Evolutionary conservation across 2,329 filamentous ascomycete genomes (phyloP).

Genomic region (Chaetomiaceae sp.): DNA sequence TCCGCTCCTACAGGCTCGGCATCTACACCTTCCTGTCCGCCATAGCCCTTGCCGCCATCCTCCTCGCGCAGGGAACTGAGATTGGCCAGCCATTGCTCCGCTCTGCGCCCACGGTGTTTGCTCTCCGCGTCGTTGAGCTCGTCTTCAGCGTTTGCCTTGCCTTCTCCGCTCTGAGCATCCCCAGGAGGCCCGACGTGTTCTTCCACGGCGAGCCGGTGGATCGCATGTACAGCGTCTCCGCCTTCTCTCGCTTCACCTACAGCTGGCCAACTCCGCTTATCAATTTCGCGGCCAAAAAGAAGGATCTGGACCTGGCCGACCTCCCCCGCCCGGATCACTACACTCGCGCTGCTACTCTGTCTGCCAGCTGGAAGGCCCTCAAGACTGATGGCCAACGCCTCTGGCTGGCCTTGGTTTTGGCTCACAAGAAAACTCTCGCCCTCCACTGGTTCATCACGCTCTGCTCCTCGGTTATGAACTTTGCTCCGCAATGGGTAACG

Average conservation of each 20-base stretch:
- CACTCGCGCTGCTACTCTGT: constrained; percentile 47
- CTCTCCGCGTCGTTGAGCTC: constrained; percentile 46
- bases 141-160: constrained; percentile 40
- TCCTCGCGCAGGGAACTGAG: constrained; percentile 42
- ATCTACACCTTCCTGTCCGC: constrained; percentile 47
- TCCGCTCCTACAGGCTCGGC: constrained; percentile 50
- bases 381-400: constrained; percentile 47
- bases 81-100: constrained; percentile 34
- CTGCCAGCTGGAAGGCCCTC: constrained; percentile 44
- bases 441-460: constrained; percentile 57
- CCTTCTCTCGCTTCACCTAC: constrained; percentile 60
- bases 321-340: constrained; percentile 56
- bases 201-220: constrained; percentile 57
- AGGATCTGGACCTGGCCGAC: constrained; percentile 56
- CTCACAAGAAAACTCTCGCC: constrained; percentile 51
- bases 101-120: constrained; percentile 34
- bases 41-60: constrained; percentile 39
- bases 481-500: constrained; percentile 66
- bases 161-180: constrained; percentile 50
- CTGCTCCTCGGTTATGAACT: constrained; percentile 52
- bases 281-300: constrained; percentile 49
- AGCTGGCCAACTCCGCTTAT: constrained; percentile 58
- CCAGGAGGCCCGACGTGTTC: constrained; percentile 64
- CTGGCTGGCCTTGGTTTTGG: constrained; percentile 55
- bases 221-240: constrained; percentile 55